Evolutionary conservation across 2,329 filamentous ascomycete genomes (phyloP).

Genomic region (Ceratocystis diversiconidia): DNA sequence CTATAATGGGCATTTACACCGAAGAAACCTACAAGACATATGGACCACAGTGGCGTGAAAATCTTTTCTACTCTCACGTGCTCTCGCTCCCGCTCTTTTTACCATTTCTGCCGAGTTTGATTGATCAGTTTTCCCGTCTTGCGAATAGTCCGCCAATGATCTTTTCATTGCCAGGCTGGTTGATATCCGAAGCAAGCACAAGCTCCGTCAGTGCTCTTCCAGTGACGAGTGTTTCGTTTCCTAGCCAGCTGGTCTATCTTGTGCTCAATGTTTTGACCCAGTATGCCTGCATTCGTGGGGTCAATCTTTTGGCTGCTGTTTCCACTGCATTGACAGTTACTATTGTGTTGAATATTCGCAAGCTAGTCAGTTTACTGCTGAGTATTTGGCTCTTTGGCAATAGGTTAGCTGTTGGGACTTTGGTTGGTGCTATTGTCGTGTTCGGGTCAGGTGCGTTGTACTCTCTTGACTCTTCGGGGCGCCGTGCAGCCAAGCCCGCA

Average conservation of each 20-base stretch:
- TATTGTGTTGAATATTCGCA: slow-evolving; percentile 89
- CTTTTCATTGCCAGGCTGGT: slow-evolving; percentile 10
- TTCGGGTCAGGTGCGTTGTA: slow-evolving; percentile 88
- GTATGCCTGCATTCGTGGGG: slow-evolving; percentile 86
- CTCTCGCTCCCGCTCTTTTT: slow-evolving; percentile 64
- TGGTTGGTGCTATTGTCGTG: slow-evolving; percentile 69
- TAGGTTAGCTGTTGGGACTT: slow-evolving; percentile 56
- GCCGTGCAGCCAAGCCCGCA: slow-evolving; percentile 3
- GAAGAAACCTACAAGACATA: slow-evolving; percentile 78
- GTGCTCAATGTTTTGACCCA: slow-evolving; percentile 74
- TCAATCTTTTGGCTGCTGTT: slow-evolving; percentile 81
- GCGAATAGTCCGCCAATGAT: slow-evolving; percentile 46
- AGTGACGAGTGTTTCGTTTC: slow-evolving; percentile 28
- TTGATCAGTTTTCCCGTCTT: slow-evolving; percentile 48
- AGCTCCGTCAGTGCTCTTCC: neutral
- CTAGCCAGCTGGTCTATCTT: slow-evolving; percentile 58
- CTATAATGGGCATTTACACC: slow-evolving; percentile 89
- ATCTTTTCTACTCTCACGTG: slow-evolving; percentile 81
- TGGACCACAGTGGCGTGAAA: slow-evolving; percentile 86
- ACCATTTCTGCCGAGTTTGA: slow-evolving; percentile 53
- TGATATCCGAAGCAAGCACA: slow-evolving; percentile 3
- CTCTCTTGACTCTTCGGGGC: slow-evolving; percentile 48
- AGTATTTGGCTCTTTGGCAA: slow-evolving; percentile 96
- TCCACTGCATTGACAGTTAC: slow-evolving; percentile 89
- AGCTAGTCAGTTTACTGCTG: slow-evolving; percentile 76